These are phyloP conservation scores for Phytophthora pinifolia DNA, from an alignment of 352 stramenopile genomes.

Conservation along the genomic window DNA sequence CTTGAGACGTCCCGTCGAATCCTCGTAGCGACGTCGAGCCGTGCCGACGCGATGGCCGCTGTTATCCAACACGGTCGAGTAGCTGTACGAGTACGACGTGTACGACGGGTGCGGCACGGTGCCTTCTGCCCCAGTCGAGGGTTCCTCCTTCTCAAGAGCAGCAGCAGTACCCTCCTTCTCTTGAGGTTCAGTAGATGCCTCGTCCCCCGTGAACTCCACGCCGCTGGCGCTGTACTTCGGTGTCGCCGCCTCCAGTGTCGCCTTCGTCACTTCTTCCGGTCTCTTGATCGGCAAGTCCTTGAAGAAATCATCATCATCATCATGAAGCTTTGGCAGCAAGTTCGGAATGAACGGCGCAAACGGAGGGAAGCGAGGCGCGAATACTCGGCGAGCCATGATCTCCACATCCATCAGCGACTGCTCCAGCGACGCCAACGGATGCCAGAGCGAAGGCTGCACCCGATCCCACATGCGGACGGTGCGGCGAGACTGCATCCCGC, in stretches of 20 bases:
- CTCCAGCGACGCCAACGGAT: constrained; percentile 55
- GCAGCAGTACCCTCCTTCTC: constrained; percentile 22
- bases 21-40: constrained; percentile 71
- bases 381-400: constrained; percentile 29
- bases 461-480: constrained; percentile 43
- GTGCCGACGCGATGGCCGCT: constrained; percentile 50
- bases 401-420: constrained; percentile 73
- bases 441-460: constrained; percentile 49
- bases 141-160: constrained; percentile 19
- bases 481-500: constrained; percentile 27
- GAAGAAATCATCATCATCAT: constrained; percentile 56
- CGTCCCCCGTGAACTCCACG: neutral
- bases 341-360: constrained; percentile 29
- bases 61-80: constrained; percentile 65
- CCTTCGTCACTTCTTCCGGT: constrained; percentile 22
- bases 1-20: constrained; percentile 71
- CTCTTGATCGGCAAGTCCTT: constrained; percentile 40
- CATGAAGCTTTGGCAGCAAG: constrained; percentile 22
- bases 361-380: constrained; percentile 31
- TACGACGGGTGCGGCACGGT: constrained; percentile 33
- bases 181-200: neutral
- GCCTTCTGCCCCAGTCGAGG: constrained; percentile 15
- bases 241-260: constrained; percentile 6
- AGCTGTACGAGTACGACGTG: constrained; percentile 64
- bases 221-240: constrained; percentile 5